Evolutionary conservation across 176 grass and related monocot species (phyloP).

Genomic region (Urochloa ruziziensis): DNA sequence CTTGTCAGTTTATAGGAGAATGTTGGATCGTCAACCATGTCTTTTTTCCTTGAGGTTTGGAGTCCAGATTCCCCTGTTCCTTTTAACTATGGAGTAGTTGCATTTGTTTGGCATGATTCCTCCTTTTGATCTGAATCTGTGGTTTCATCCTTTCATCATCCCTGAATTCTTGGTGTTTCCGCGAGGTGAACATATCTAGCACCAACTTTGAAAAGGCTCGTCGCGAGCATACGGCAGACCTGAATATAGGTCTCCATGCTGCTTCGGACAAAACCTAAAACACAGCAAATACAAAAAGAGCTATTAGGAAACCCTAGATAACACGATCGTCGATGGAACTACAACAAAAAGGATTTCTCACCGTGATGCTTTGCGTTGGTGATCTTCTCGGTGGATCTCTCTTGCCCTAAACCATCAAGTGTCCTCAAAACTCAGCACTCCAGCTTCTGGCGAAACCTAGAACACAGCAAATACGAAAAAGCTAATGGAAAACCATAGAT

Average conservation of each 20-base stretch:
- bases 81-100: background rate
- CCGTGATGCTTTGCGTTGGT: no score
- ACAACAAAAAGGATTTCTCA: no score
- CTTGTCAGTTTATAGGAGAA: conserved; percentile 40
- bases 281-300: no score
- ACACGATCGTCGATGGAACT: no score
- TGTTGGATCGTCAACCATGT: conserved; percentile 47
- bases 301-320: no score
- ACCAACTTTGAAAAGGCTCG: background rate
- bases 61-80: conserved; percentile 20
- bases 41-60: conserved; percentile 40
- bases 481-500: no score
- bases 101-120: background rate
- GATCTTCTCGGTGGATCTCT: no score
- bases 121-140: background rate
- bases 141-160: background rate
- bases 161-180: background rate
- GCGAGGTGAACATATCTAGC: background rate
- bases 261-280: no score
- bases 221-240: background rate
- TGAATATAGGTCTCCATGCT: background rate
- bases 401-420: no score
- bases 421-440: no score
- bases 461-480: no score
- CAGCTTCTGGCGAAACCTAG: no score